phyloP scores from a whole-genome alignment of 2,329 filamentous ascomycete genomes.

The Calonectria honghensis region DNA sequence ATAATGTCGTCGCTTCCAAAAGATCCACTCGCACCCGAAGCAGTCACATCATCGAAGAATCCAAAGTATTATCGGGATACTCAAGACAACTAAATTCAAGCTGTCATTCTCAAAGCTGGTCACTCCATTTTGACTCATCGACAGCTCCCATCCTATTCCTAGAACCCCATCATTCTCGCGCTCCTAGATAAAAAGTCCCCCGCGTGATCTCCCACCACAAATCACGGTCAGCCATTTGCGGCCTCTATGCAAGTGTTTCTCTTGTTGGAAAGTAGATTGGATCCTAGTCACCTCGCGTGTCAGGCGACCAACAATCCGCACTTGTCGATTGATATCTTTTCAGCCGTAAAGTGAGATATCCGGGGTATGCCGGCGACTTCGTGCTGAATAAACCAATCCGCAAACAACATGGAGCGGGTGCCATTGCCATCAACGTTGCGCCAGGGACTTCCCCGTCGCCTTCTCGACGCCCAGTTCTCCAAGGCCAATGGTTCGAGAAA shows the following conservation, averaged over 20 bases:
- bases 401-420: conserved; percentile 30
- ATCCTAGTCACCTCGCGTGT: conserved; percentile 36
- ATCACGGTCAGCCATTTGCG: background rate
- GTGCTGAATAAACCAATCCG: conserved; percentile 28
- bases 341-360: conserved; percentile 28
- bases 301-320: conserved; percentile 44
- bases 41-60: background rate
- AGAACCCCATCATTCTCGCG: background rate
- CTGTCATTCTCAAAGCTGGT: background rate
- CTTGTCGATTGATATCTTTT: conserved; percentile 11
- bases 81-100: no score
- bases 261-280: conserved; percentile 18
- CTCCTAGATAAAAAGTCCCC: background rate
- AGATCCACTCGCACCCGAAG: background rate
- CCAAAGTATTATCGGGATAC: no score
- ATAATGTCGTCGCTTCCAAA: background rate
- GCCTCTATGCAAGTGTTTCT: background rate
- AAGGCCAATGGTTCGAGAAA: conserved; percentile 28
- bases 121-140: background rate
- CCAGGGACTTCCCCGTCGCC: conserved; percentile 37
- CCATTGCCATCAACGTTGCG: conserved; percentile 35
- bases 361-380: conserved; percentile 27
- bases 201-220: conserved; percentile 25
- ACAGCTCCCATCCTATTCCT: background rate
- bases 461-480: background rate